These are phyloP conservation scores for Trichothecium sympodiale DNA, from an alignment of 2,329 filamentous ascomycete species.

Conservation along the genomic window DNA sequence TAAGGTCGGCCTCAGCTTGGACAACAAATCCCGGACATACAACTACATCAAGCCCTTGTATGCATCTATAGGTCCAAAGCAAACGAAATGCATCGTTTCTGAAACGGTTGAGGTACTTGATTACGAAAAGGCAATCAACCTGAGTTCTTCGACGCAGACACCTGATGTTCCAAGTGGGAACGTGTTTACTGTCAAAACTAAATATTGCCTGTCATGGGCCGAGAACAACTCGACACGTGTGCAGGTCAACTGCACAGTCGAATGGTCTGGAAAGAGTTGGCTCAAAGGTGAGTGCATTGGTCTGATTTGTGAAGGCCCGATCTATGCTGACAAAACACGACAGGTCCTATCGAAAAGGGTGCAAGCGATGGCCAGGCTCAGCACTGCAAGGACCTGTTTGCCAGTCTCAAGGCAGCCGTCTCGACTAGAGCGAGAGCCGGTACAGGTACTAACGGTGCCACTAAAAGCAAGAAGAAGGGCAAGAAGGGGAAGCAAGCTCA, in stretches of 20 bases:
- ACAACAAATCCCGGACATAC: conserved; percentile 64
- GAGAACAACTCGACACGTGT: conserved; percentile 76
- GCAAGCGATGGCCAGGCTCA: conserved; percentile 79
- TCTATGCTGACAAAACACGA: background rate
- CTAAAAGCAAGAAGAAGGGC: conserved; percentile 52
- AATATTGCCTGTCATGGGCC: conserved; percentile 89
- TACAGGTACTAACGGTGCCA: conserved; percentile 27
- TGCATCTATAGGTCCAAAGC: conserved; percentile 75
- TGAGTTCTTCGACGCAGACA: conserved; percentile 77
- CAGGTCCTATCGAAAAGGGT: conserved; percentile 91
- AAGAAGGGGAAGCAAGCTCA: conserved; percentile 38
- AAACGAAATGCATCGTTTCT: conserved; percentile 87
- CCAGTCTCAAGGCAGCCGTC: conserved; percentile 62
- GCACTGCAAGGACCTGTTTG: conserved; percentile 72
- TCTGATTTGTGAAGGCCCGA: background rate
- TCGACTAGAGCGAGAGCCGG: conserved; percentile 47
- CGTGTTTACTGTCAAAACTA: conserved; percentile 83
- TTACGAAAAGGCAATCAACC: conserved; percentile 72
- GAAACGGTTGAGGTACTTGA: conserved; percentile 79
- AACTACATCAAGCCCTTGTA: conserved; percentile 87
- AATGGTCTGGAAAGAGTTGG: conserved; percentile 98
- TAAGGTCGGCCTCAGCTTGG: conserved; percentile 63
- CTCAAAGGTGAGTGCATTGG: conserved; percentile 60
- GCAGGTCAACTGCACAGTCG: conserved; percentile 79
- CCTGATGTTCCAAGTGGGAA: conserved; percentile 93